Evolutionary conservation across 805 yeast species (phyloP).

Genomic region (Naumovozyma castellii): DNA sequence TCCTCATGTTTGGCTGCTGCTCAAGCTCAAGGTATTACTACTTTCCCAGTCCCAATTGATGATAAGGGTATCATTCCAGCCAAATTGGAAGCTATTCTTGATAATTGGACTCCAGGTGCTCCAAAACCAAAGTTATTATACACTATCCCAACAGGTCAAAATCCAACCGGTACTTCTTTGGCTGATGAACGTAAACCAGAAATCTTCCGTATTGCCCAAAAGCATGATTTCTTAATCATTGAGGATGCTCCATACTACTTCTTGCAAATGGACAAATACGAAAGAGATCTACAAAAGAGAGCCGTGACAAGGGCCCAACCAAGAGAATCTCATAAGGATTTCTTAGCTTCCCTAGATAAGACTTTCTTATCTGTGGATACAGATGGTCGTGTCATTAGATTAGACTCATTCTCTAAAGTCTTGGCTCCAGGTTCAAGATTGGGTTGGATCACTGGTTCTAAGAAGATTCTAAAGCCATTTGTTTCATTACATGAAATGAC

Average conservation of each 20-base stretch:
- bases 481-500: constrained; percentile 71
- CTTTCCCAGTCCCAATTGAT: constrained; percentile 73
- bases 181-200: constrained; percentile 64
- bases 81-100: constrained; percentile 49
- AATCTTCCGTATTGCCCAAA: constrained; percentile 68
- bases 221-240: constrained; percentile 75
- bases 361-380: constrained; percentile 67
- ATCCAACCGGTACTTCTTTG: constrained; percentile 91
- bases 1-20: constrained; percentile 80
- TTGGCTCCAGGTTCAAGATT: constrained; percentile 84
- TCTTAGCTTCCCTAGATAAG: constrained; percentile 57
- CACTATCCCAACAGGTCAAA: constrained; percentile 93
- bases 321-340: constrained; percentile 46
- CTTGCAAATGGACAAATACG: constrained; percentile 82
- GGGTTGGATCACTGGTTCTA: constrained; percentile 83
- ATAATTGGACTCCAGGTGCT: constrained; percentile 54
- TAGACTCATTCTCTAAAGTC: constrained; percentile 86
- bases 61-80: constrained; percentile 69
- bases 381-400: constrained; percentile 83
- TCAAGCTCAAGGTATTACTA: constrained; percentile 56
- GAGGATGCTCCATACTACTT: constrained; percentile 98
- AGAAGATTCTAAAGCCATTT: constrained; percentile 50
- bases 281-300: constrained; percentile 34
- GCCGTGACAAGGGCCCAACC: constrained; percentile 12
- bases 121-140: constrained; percentile 80